These are phyloP conservation scores for Verticillium nubilum DNA, from an alignment of 2,329 filamentous ascomycete species.

Conservation along the genomic window DNA sequence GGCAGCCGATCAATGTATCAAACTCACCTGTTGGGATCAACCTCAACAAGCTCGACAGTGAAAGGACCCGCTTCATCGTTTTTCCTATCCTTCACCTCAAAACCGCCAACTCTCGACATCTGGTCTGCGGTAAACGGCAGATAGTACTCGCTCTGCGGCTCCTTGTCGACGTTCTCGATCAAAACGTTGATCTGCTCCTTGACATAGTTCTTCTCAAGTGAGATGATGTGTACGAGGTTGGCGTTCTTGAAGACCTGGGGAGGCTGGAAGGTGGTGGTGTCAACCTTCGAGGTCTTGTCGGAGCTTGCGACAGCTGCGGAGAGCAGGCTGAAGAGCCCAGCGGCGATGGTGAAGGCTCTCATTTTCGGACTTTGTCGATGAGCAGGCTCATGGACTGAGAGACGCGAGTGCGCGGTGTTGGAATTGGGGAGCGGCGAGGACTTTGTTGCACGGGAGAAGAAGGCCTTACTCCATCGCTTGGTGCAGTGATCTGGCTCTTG, in stretches of 20 bases:
- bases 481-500: conserved; percentile 13
- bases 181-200: conserved; percentile 92
- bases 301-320: conserved; percentile 36
- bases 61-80: conserved; percentile 63
- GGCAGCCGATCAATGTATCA: background rate
- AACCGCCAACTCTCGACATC: conserved; percentile 71
- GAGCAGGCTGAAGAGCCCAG: conserved; percentile 55
- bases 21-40: conserved; percentile 52
- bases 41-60: conserved; percentile 61
- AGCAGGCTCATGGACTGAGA: conserved; percentile 20
- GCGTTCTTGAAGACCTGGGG: conserved; percentile 89
- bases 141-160: conserved; percentile 85
- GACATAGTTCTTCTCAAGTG: conserved; percentile 87
- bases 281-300: conserved; percentile 45
- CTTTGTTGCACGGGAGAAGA: conserved; percentile 7
- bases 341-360: conserved; percentile 45
- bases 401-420: conserved; percentile 8
- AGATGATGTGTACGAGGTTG: conserved; percentile 85
- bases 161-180: conserved; percentile 77
- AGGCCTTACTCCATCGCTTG: conserved; percentile 14
- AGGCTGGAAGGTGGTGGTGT: conserved; percentile 67
- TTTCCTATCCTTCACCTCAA: conserved; percentile 94
- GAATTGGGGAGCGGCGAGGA: conserved; percentile 3
- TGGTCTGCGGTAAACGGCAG: conserved; percentile 75
- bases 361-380: conserved; percentile 26